A percentile compares a stretch with the other conserved stretches of the same genome.
Evolutionary conservation across 2,329 filamentous ascomycete species (phyloP).

Genomic region (Neofusicoccum cordaticola): DNA sequence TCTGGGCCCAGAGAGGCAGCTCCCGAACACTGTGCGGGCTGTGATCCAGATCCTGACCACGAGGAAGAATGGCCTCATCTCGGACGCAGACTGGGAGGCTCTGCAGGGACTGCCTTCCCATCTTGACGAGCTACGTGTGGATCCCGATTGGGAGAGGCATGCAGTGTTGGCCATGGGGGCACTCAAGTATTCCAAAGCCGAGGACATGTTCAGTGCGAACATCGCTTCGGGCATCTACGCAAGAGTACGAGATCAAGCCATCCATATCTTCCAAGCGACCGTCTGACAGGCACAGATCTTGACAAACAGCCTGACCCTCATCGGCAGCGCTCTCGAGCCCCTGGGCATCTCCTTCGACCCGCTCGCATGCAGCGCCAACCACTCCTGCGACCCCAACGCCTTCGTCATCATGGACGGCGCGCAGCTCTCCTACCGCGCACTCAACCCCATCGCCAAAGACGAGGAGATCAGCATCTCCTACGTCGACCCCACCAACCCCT

Average conservation of each 20-base stretch:
- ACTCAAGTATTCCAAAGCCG: constrained; percentile 50
- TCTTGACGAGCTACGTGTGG: constrained; percentile 45
- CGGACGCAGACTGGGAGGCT: constrained; percentile 41
- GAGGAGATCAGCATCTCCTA: constrained; percentile 63
- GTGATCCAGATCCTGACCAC: constrained; percentile 54
- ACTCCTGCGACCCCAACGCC: constrained; percentile 61
- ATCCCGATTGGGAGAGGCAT: constrained; percentile 44
- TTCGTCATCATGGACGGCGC: constrained; percentile 57
- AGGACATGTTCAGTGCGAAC: constrained; percentile 32
- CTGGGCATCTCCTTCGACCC: constrained; percentile 60
- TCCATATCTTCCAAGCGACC: not conserved
- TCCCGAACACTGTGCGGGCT: constrained; percentile 57
- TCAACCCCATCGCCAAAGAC: constrained; percentile 51
- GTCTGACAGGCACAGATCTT: constrained; percentile 44
- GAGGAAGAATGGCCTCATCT: constrained; percentile 36
- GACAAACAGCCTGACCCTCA: constrained; percentile 58
- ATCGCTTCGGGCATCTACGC: constrained; percentile 39
- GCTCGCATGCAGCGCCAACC: constrained; percentile 55
- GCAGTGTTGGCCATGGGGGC: constrained; percentile 54
- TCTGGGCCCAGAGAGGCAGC: constrained; percentile 27
- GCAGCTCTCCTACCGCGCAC: constrained; percentile 49
- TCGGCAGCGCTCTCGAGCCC: constrained; percentile 54
- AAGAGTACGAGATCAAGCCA: constrained; percentile 33
- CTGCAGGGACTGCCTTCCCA: constrained; percentile 50
- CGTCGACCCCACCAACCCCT: constrained; percentile 55